Percentiles rank a stretch among this genome's conserved stretches.
phyloP scores from a whole-genome alignment of 2,329 filamentous ascomycete genomes.

The Dendryphion nanum region DNA sequence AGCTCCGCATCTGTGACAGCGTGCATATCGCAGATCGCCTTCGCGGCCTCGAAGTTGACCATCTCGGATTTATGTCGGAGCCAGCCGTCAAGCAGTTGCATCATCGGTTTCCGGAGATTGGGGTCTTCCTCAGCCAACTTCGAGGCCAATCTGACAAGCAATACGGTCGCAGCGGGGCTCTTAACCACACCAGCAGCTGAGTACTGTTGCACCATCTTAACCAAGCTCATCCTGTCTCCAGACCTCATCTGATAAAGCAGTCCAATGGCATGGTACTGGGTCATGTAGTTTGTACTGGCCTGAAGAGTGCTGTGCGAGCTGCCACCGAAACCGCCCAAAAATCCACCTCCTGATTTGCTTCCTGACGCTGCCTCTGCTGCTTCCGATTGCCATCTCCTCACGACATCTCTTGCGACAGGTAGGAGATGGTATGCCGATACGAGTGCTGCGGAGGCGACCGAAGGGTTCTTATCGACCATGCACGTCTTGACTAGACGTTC shows the following conservation, averaged over 20 bases:
- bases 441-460: conserved; percentile 91
- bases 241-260: conserved; percentile 96
- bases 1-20: conserved; percentile 92
- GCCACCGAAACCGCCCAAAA: conserved; percentile 90
- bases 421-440: conserved; percentile 98
- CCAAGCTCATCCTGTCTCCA: conserved; percentile 95
- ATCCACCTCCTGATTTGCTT: conserved; percentile 82
- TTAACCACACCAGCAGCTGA: conserved; percentile 88
- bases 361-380: conserved; percentile 94
- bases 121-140: conserved; percentile 93
- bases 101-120: conserved; percentile 83
- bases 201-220: conserved; percentile 99
- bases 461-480: conserved; percentile 98
- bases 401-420: conserved; percentile 91
- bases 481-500: conserved; percentile 98
- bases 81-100: conserved; percentile 94
- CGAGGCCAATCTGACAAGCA: conserved; percentile 88
- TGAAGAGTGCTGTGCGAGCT: conserved; percentile 69
- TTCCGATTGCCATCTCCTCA: conserved; percentile 97
- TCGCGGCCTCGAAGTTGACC: conserved; percentile 96
- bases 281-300: conserved; percentile 84
- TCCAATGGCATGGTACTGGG: conserved; percentile 97
- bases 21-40: conserved; percentile 93
- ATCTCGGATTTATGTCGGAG: conserved; percentile 92
- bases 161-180: conserved; percentile 87